Evolutionary conservation across 108 stramenopile genomes (phyloP), one percentile per base, ranked within the genome.

Genomic region (Aureococcus anophagefferens): DNA sequence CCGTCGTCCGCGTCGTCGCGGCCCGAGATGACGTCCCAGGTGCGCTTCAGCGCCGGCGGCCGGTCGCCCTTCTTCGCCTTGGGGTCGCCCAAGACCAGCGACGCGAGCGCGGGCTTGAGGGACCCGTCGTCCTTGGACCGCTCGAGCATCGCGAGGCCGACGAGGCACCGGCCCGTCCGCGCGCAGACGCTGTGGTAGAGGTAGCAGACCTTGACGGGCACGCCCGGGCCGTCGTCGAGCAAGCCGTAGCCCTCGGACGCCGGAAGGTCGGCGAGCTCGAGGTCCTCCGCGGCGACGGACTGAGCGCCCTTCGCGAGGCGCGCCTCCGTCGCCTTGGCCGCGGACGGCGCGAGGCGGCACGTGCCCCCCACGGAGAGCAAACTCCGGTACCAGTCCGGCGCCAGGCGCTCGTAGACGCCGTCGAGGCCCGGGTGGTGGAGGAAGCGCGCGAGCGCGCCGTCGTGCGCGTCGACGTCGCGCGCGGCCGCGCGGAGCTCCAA

Each of bases 401-500:
- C 83, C 32, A 87, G 84, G 67, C 86, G 83, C 77, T 95, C 95
- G 77, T 91, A 98, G 30, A 94, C 89, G 32, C 86, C 89, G 40
- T 89, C 82, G 51, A 96, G 76, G 33, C 87, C 70, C 33, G 85
- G 75, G 66, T 79, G 67, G 59, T 33, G 35, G 36, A 74, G 68
- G 37, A 83, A 63, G 30, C 62, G 76, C 51, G 69, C 76, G 64
- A 81, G 59, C 28, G 74, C 30, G 70, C 74, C 79, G 28, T 84
- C 82, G 64, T 76, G 83, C 46, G 85, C 71, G 63, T 83, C 67
- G 45, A 83, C 70, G 35, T 37, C 69, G 7, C 80, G 78, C 80
- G 96, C 97, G 11, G 91, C 83, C 89, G 93, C 85, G 25, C 80
- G 82, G n/a, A 98, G 81, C 81, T 96, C 94, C 71, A 95, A 95